Evolutionary conservation across 257 asterid species (phyloP), one percentile per base, ranked within the genome.

Genomic region (Rehmannia glutinosa): DNA sequence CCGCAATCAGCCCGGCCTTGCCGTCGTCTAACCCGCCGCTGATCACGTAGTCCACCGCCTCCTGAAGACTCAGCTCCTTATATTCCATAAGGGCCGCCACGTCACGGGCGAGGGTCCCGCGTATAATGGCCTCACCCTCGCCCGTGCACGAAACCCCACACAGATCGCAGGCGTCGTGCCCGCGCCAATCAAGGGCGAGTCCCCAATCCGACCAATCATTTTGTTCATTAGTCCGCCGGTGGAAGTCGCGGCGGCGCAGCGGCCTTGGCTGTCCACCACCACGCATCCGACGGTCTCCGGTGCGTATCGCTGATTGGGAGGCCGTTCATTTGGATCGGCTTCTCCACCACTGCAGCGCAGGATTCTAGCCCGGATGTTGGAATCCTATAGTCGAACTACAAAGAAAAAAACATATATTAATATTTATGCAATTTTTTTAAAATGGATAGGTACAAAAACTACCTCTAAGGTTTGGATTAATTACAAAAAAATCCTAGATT

Each of bases 151-250:
- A 93, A 0, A 93, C 96, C 4, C 84, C 97, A 8, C 99, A 93
- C 0, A 88, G 15, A 3, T 86, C 82, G 7, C 89, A 54, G 0
- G 99, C 99, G 25, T 93, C 0, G 99, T 93, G 11, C 99, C 99
- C n/a, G 97, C 88, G 1, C 99, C 99, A 2, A 93, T 93, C 27
- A 93, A 35, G 0, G 99, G 99, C 0, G 99, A 90, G 74, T 93
- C 99, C 0, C 99, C 99, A 4, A 93, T 93, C 8, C 99, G 71
- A 3, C 99, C 99, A 0, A 5, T 33, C 95, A 78, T 85, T 74
- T 93, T 93, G 88, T 93, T 93, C 96, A 93, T 90, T 1, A 93
- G 83, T 1, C 99, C 99, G 0, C 99, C 99, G 0, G 99, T 93
- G 7, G 99, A 93, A 0, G 99, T 93, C 60, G 96, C 99, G 1